These are phyloP conservation scores for Pulveroboletus sp. DNA, from an alignment of 768 basidiomycete genomes.

Conservation along the genomic window DNA sequence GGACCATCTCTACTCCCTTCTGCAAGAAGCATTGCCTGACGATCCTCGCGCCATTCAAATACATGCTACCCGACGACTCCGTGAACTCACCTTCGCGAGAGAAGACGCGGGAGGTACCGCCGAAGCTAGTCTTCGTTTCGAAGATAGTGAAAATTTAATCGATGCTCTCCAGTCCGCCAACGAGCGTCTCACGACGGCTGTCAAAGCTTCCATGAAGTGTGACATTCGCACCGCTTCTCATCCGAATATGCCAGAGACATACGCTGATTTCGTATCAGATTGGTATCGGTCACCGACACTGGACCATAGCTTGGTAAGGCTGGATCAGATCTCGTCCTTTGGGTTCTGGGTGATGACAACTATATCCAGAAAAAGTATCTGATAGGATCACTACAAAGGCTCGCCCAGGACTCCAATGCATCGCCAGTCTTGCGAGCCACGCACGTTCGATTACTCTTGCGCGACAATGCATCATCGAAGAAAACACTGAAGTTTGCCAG, in stretches of 20 bases:
- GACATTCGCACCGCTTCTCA: conserved; percentile 17
- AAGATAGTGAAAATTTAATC: conserved; percentile 22
- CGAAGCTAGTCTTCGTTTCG: conserved; percentile 4
- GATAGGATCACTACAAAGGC: conserved; percentile 38
- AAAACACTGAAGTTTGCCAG: conserved; percentile 40
- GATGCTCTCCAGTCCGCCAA: conserved; percentile 31
- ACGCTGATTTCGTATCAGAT: conserved; percentile 43
- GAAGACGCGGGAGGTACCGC: conserved; percentile 8
- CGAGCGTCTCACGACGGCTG: conserved; percentile 26
- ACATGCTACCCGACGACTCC: conserved; percentile 36
- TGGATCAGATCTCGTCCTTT: neutral
- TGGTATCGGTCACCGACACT: conserved; percentile 40
- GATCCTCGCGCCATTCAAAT: conserved; percentile 38
- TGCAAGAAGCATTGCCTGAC: conserved; percentile 35
- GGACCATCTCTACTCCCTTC: conserved; percentile 40
- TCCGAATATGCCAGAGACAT: conserved; percentile 34
- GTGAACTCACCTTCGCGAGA: conserved; percentile 27
- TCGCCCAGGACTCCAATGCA: conserved; percentile 24
- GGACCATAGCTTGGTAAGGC: conserved; percentile 31
- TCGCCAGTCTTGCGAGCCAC: conserved; percentile 33
- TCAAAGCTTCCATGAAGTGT: conserved; percentile 20
- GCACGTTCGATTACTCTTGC: conserved; percentile 35
- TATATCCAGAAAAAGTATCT: conserved; percentile 52
- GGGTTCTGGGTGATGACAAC: neutral
- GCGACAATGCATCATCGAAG: conserved; percentile 20